phyloP scores from a whole-genome alignment of 1,284 basidiomycete species.

The Cryptococcus sp. region DNA sequence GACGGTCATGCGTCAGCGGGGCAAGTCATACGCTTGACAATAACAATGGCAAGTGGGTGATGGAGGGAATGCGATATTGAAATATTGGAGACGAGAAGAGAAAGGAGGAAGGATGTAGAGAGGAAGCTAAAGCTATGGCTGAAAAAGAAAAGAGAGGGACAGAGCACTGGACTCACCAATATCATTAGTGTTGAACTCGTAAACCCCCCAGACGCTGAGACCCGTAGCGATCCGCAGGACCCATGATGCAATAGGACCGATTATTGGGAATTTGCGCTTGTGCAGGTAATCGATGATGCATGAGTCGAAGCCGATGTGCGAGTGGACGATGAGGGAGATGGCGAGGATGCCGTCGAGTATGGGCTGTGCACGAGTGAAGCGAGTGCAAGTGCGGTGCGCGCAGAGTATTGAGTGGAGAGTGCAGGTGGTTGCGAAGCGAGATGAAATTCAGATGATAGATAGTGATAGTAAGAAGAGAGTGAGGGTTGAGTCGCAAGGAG shows the following conservation, averaged over 20 bases:
- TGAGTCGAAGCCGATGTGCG: constrained; percentile 81
- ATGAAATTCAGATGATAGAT: background rate
- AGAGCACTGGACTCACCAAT: constrained; percentile 66
- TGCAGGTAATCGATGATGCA: constrained; percentile 87
- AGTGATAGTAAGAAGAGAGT: background rate
- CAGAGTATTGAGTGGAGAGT: background rate
- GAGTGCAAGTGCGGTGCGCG: background rate
- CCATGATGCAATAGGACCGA: constrained; percentile 75
- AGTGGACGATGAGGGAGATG: constrained; percentile 85
- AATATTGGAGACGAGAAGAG: background rate
- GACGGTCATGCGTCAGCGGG: constrained; percentile 8
- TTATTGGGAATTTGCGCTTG: constrained; percentile 82
- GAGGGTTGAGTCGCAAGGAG: constrained; percentile 1
- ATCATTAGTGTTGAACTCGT: constrained; percentile 97
- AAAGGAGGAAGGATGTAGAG: background rate
- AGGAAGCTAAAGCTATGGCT: background rate
- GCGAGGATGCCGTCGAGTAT: constrained; percentile 86
- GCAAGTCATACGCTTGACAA: background rate
- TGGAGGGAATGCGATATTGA: too few relatives aligned
- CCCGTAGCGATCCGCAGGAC: constrained; percentile 73
- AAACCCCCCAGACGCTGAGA: constrained; percentile 85
- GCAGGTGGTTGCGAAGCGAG: background rate
- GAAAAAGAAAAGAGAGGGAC: background rate
- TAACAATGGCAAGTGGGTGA: too few relatives aligned
- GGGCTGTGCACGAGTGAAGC: constrained; percentile 55